A percentile compares a stretch with the other conserved stretches of the same genome.
Conservation (phyloP, 371 early-diverging fungal species). For the Mycotypha africana region DNA sequence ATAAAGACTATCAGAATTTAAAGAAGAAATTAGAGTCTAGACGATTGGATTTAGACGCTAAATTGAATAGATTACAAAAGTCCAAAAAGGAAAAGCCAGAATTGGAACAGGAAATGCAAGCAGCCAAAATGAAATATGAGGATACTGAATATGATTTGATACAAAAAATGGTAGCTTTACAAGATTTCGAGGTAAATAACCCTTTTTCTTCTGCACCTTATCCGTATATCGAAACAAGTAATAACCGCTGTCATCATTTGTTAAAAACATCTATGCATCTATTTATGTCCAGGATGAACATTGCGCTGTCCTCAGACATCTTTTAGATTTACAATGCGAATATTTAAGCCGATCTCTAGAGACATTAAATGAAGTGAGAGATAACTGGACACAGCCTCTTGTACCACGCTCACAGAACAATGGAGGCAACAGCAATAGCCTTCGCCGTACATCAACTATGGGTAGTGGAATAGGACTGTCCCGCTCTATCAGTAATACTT, state of each 20-base stretch:
- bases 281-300: constrained; percentile 65
- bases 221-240: no score
- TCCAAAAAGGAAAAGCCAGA: constrained; percentile 87
- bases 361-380: constrained; percentile 18
- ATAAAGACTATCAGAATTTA: constrained; percentile 62
- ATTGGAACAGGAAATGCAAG: constrained; percentile 86
- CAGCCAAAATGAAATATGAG: constrained; percentile 87
- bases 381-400: constrained; percentile 10
- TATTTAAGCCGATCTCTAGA: constrained; percentile 44
- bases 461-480: no score
- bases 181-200: constrained; percentile 60
- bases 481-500: no score
- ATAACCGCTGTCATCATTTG: no score
- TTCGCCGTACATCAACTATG: no score
- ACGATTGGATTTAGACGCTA: constrained; percentile 90
- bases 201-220: no score
- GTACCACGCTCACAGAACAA: no score
- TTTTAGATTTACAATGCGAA: constrained; percentile 53
- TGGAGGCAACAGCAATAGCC: no score
- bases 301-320: constrained; percentile 40
- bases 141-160: constrained; percentile 71
- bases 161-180: constrained; percentile 59
- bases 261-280: no score
- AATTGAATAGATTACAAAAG: constrained; percentile 78
- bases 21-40: constrained; percentile 85